A percentile compares a stretch with the other conserved stretches of the same genome.
Evolutionary conservation across 768 basidiomycete genomes (phyloP).

Genomic region (Boletus tomentosulus): DNA sequence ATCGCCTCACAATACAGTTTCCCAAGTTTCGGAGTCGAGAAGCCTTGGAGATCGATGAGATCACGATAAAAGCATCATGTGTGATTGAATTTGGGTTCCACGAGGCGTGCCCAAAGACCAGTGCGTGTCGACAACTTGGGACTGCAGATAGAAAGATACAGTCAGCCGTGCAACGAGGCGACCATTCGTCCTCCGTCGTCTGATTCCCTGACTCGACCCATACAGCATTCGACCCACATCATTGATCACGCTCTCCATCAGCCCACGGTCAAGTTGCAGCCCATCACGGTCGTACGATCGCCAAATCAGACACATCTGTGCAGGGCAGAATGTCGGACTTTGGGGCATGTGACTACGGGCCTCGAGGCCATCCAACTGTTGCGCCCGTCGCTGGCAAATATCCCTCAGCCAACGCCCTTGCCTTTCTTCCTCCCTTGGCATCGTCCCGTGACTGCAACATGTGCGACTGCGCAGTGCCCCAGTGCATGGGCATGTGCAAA

Average conservation of each 20-base stretch:
- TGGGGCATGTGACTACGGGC: background rate
- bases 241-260: background rate
- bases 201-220: background rate
- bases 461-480: background rate
- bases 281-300: background rate
- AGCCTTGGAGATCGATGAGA: background rate
- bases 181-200: background rate
- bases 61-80: background rate
- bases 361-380: background rate
- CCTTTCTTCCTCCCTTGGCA: background rate
- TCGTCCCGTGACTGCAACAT: background rate
- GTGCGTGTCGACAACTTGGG: too few relatives aligned
- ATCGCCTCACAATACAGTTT: background rate
- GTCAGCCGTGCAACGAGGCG: background rate
- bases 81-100: background rate
- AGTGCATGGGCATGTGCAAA: background rate
- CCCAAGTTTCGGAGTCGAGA: background rate
- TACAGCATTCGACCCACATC: background rate
- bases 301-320: background rate
- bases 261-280: background rate
- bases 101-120: background rate
- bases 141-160: background rate
- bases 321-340: background rate
- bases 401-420: background rate
- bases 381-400: background rate